Evolutionary conservation across 305 asterid species (phyloP), one percentile per base, ranked within the genome.

Genomic region (Fraxinus nigra): DNA sequence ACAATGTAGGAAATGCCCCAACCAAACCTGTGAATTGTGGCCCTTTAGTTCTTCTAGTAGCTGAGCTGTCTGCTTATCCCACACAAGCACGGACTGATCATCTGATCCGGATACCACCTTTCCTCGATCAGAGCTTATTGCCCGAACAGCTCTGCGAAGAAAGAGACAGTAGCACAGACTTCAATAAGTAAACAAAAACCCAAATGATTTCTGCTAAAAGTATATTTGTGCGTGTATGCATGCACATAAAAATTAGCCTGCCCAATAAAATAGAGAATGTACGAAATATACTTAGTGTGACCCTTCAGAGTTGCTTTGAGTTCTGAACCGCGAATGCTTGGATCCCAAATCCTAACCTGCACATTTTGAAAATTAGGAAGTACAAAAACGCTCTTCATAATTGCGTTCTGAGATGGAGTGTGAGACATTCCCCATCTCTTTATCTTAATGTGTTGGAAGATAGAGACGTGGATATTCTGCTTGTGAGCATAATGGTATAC

Each of bases 101-200:
- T 95, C 99, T n/a, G 99, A 94, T 81, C 99, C 98, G 4, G 99
- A 92, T 81, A 95, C 98, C 77, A 94, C 95, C 92, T 95, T 95
- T 82, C 94, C 93, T 87, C 98, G 86, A 81, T 95, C 99, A 75
- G 99, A 95, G 88, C 93, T 95, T 88, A 94, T 94, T 74, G 98
- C 93, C 80, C 99, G 91, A 78, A 95, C 93, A 85, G 97, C 86
- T 88, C 98, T 93, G 90, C 80, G 79, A 79, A 80, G 16, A 83
- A 76, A 81, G 35, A 79, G 79, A 86, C 14, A 28, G 73, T 32
- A 72, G 73, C 75, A 20, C 22, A 77, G 63, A 75, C 40, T 80
- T 46, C 73, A 59, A 14, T 34, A 78, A 82, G 40, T 43, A 73
- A 69, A 24, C 5, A 48, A 8, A 35, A 43, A 76, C 63, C 18